These are phyloP conservation scores for Epichloe baconii DNA, from an alignment of 2,329 filamentous ascomycete species.

Conservation along the genomic window DNA sequence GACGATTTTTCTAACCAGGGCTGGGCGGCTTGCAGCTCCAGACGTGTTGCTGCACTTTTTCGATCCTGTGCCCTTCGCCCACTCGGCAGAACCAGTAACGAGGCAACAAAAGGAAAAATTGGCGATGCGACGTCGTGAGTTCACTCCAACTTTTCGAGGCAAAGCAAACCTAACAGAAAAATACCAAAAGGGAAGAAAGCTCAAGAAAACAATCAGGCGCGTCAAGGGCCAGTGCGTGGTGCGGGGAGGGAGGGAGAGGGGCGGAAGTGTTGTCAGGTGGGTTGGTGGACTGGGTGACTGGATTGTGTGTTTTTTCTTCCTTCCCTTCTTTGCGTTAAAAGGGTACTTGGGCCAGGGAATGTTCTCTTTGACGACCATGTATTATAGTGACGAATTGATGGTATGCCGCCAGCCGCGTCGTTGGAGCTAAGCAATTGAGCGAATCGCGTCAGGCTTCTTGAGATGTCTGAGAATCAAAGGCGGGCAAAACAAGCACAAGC, in stretches of 20 bases:
- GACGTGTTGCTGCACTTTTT: not conserved
- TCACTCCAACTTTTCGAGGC: not conserved
- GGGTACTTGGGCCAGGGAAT: not conserved
- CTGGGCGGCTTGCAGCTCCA: slow-evolving; percentile 1
- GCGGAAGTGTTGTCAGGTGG: slow-evolving; percentile 5
- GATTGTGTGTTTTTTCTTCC: not conserved
- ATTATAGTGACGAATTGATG: not conserved
- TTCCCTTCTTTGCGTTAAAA: not conserved
- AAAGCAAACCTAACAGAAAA: not conserved
- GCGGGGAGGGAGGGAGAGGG: slow-evolving; percentile 6
- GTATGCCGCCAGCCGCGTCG: not conserved
- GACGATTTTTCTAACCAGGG: not conserved
- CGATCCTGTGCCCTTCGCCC: not conserved
- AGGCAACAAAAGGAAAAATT: not conserved
- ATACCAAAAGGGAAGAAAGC: slow-evolving; percentile 1
- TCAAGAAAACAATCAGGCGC: slow-evolving; percentile 4
- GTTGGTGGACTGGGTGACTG: not conserved
- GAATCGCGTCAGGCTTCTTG: not conserved
- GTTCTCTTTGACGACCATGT: not conserved
- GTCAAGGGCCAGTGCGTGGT: slow-evolving; percentile 7
- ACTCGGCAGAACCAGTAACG: not conserved
- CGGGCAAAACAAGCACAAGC: not conserved
- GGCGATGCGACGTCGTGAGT: not conserved
- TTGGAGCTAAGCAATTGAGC: not conserved
- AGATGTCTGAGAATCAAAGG: not conserved